Evolutionary conservation across 148 eudicot genomes (phyloP).

Genomic region (Vaccinium darrowii): DNA sequence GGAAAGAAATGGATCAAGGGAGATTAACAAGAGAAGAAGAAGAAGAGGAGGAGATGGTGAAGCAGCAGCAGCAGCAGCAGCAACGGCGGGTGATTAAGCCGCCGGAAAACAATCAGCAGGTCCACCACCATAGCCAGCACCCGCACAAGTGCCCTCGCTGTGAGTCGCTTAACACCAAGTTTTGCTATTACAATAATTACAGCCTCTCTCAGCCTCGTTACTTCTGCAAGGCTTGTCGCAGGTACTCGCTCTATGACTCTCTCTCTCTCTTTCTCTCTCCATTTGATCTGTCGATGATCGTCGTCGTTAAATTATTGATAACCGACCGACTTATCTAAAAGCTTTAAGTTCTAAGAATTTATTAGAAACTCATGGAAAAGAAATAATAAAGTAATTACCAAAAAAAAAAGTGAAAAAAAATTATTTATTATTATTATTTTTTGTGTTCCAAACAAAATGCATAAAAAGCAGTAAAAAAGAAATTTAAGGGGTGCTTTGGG

Average conservation of each 20-base stretch:
- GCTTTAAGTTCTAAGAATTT: too few relatives aligned
- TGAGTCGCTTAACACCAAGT: slow-evolving; percentile 42
- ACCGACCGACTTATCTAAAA: not conserved
- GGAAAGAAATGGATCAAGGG: slow-evolving; percentile 27
- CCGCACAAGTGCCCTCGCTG: slow-evolving; percentile 52
- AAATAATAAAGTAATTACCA: too few relatives aligned
- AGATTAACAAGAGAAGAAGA: not conserved
- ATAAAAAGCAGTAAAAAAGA: not conserved
- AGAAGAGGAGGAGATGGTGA: not conserved
- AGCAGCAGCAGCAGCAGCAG: slow-evolving; percentile 2
- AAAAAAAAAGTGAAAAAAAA: too few relatives aligned
- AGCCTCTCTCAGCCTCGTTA: slow-evolving; percentile 42
- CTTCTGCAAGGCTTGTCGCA: slow-evolving; percentile 46
- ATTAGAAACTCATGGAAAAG: too few relatives aligned
- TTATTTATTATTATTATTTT: too few relatives aligned
- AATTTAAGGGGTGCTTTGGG: too few relatives aligned
- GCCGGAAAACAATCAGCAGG: slow-evolving; percentile 17
- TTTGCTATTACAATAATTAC: slow-evolving; percentile 50
- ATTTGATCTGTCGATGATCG: not conserved
- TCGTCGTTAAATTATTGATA: not conserved
- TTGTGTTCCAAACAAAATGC: not conserved
- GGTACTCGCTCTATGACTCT: not conserved
- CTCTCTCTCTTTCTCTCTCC: not conserved
- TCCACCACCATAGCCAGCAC: slow-evolving; percentile 21
- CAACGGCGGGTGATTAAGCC: slow-evolving; percentile 3